These are phyloP conservation scores for Falciphora oryzae DNA, from an alignment of 2,329 filamentous ascomycete species.

Conservation along the genomic window DNA sequence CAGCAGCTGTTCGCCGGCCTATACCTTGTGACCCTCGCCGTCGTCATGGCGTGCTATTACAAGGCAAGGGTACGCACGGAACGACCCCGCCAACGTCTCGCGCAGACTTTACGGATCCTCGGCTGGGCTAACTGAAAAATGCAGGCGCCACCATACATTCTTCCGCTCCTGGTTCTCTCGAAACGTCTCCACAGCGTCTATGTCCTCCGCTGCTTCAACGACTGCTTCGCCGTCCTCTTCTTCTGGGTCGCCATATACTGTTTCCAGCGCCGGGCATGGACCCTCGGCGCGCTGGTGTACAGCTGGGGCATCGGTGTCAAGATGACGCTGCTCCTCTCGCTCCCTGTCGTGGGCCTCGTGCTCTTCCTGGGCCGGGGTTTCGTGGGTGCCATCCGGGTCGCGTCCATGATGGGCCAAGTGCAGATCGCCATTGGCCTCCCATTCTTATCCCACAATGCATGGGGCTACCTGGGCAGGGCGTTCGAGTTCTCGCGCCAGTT, in stretches of 20 bases:
- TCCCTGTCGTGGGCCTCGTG: slow-evolving; percentile 74
- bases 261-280: slow-evolving; percentile 71
- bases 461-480: slow-evolving; percentile 71
- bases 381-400: slow-evolving; percentile 58
- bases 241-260: slow-evolving; percentile 76
- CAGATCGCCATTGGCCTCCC: slow-evolving; percentile 64
- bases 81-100: not conserved
- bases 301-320: slow-evolving; percentile 83
- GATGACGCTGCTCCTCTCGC: slow-evolving; percentile 80
- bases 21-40: slow-evolving; percentile 67
- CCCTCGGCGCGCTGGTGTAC: slow-evolving; percentile 65
- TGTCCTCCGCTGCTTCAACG: slow-evolving; percentile 89
- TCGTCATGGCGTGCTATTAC: slow-evolving; percentile 81
- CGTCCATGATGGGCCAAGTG: slow-evolving; percentile 66
- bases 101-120: not conserved
- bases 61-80: slow-evolving; percentile 52
- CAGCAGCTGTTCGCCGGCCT: slow-evolving; percentile 77
- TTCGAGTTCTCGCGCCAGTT: slow-evolving; percentile 92
- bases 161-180: slow-evolving; percentile 78
- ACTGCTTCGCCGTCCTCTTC: slow-evolving; percentile 80
- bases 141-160: slow-evolving; percentile 78
- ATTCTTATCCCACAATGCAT: slow-evolving; percentile 60
- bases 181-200: slow-evolving; percentile 94
- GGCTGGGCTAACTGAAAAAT: slow-evolving; percentile 4
- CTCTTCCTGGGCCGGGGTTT: slow-evolving; percentile 70